phyloP scores from a whole-genome alignment of 2,329 filamentous ascomycete genomes.

The Bisporella sp. region DNA sequence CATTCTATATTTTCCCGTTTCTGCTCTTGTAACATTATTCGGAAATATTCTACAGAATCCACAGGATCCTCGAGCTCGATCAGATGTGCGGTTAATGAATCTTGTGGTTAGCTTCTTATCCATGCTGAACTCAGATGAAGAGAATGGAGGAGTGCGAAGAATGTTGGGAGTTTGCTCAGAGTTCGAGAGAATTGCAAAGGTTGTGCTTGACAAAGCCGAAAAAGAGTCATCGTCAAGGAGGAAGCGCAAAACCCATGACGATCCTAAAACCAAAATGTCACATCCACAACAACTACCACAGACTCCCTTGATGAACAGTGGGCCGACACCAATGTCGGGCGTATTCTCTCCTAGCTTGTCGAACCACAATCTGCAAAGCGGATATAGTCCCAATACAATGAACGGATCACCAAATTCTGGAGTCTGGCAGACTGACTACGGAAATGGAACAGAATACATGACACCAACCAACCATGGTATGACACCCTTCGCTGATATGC shows the following conservation, averaged over 20 bases:
- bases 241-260: slow-evolving; percentile 73
- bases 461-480: slow-evolving; percentile 15
- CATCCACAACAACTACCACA: slow-evolving; percentile 14
- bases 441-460: slow-evolving; percentile 17
- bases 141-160: slow-evolving; percentile 82
- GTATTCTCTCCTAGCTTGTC: slow-evolving; percentile 21
- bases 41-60: slow-evolving; percentile 96
- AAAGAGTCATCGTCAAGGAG: slow-evolving; percentile 61
- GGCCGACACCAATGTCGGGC: slow-evolving; percentile 15
- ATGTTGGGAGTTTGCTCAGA: slow-evolving; percentile 95
- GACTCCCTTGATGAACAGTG: slow-evolving; percentile 18
- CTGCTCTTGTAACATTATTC: slow-evolving; percentile 88
- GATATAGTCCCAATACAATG: slow-evolving; percentile 18
- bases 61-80: slow-evolving; percentile 77
- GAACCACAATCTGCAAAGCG: slow-evolving; percentile 21
- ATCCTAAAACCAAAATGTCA: slow-evolving; percentile 17
- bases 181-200: slow-evolving; percentile 87
- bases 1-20: slow-evolving; percentile 93
- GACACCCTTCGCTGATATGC: slow-evolving; percentile 22
- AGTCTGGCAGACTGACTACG: slow-evolving; percentile 17
- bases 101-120: slow-evolving; percentile 88
- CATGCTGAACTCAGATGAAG: slow-evolving; percentile 81
- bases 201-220: slow-evolving; percentile 86
- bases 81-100: slow-evolving; percentile 86
- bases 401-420: slow-evolving; percentile 15